phyloP scores from a whole-genome alignment of 2,329 filamentous ascomycete species.

The Xylaria sp. region DNA sequence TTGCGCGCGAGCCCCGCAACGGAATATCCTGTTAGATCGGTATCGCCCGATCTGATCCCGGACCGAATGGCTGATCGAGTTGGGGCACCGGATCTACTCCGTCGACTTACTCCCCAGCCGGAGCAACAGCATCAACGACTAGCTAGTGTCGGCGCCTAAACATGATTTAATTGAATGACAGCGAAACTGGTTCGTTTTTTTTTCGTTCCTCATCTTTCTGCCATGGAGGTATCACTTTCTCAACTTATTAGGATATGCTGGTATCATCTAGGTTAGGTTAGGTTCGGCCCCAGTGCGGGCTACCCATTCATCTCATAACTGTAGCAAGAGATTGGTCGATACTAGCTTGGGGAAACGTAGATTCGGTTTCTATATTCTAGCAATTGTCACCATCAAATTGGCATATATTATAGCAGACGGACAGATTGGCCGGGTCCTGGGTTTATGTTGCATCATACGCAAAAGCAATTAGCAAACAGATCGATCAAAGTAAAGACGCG shows the following conservation, averaged over 20 bases:
- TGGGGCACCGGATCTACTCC: conserved; percentile 51
- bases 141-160: conserved; percentile 40
- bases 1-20: conserved; percentile 60
- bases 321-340: conserved; percentile 3
- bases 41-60: conserved; percentile 65
- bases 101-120: conserved; percentile 42
- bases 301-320: neutral
- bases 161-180: neutral
- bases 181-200: neutral
- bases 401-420: neutral
- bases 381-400: conserved; percentile 4
- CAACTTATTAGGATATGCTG: conserved; percentile 3
- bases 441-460: conserved; percentile 8
- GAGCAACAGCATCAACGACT: conserved; percentile 40
- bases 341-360: conserved; percentile 1
- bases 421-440: neutral
- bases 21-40: conserved; percentile 60
- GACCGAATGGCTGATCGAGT: conserved; percentile 67
- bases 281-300: no score
- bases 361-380: conserved; percentile 15
- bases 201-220: neutral
- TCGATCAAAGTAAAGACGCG: neutral
- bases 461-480: conserved; percentile 10
- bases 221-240: neutral
- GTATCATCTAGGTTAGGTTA: neutral